Evolutionary conservation across 225 moss, liverwort and hornwort genomes (phyloP), one percentile per base, ranked within the genome.

Genomic region (Marchantia polymorpha): DNA sequence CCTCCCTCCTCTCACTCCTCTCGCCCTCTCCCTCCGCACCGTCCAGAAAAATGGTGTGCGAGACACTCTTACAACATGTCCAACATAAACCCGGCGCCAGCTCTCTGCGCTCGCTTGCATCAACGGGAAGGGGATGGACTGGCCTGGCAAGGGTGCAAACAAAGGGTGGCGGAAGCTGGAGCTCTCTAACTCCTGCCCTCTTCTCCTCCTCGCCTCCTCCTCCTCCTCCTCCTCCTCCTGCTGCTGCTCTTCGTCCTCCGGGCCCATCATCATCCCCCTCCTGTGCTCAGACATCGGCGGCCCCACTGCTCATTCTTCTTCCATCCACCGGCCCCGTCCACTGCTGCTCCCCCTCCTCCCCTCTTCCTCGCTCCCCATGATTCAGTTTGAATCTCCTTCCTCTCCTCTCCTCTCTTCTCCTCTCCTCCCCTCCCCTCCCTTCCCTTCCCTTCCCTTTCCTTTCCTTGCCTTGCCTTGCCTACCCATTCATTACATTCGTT

Each of bases 351-450:
- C n/a, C 3, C 50, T 72, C 31, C 17, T 72, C 50, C 49, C 67
- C 25, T 39, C 14, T 31, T 17, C 17, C 68, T 69, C 60, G 7
- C 68, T 39, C 19, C 5, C n/a, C 3, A 47, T 5, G 50, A 72
- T 72, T 72, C 72, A 72, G 52, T 72, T 72, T 51, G 72, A 72
- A 72, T n/a, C 22, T 72, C n/a, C 49, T 72, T 51, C 20, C 6
- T 50, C 49, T 0, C 29, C 31, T n/a, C 26, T 22, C 20, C 59
- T 20, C 15, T 20, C 15, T 59, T 20, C 59, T 8, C 59, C 59
- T 59, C 59, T 59, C 59, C 14, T 56, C 56, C 56, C 56, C 56
- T 56, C 56, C 19, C 5, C 56, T 56, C 56, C 19, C 13, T 20
- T 20, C 20, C 58, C 58, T 6, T 58, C 58, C 20, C 58, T 20